Evolutionary conservation across 2,329 filamentous ascomycete genomes (phyloP).

Genomic region (Cryphonectria parasitica): DNA sequence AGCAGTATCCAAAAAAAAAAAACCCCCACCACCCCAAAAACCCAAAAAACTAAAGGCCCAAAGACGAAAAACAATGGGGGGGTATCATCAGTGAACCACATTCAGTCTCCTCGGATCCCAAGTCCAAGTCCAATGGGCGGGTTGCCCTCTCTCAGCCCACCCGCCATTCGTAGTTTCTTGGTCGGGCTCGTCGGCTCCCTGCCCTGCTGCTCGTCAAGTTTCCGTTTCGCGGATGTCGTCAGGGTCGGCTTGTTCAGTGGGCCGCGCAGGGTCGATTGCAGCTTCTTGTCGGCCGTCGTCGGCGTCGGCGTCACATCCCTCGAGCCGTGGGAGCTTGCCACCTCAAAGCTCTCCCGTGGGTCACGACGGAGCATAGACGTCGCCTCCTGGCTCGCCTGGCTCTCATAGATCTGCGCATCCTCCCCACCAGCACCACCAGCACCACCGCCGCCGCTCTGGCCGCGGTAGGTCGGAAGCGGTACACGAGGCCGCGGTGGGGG

Average conservation of each 20-base stretch:
- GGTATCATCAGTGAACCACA: constrained; percentile 19
- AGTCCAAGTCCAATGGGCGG: constrained; percentile 49
- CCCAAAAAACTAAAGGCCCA: no score
- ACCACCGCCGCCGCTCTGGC: constrained; percentile 19
- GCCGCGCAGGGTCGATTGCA: constrained; percentile 57
- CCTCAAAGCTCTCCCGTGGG: constrained; percentile 56
- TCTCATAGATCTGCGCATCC: constrained; percentile 70
- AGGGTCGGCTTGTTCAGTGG: constrained; percentile 47
- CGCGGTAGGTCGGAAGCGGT: constrained; percentile 29
- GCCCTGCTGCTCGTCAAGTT: constrained; percentile 45
- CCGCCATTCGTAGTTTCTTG: constrained; percentile 55
- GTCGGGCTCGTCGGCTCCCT: constrained; percentile 49
- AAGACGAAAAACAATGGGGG: constrained; percentile 10
- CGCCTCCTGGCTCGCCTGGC: constrained; percentile 77
- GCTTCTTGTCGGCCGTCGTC: constrained; percentile 49
- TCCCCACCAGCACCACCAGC: constrained; percentile 30
- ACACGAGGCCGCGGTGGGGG: constrained; percentile 22
- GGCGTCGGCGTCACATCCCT: constrained; percentile 50
- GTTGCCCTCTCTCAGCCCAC: constrained; percentile 43
- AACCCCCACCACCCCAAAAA: no score
- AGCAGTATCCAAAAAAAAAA: neutral
- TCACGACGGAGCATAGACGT: constrained; percentile 72
- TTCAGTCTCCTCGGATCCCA: constrained; percentile 46
- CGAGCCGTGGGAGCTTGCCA: constrained; percentile 48
- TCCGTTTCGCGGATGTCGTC: constrained; percentile 51